Percentiles rank a stretch among this genome's conserved stretches.
Conservation (phyloP, 2,329 filamentous ascomycete genomes). For the Teratosphaeria destructans region DNA sequence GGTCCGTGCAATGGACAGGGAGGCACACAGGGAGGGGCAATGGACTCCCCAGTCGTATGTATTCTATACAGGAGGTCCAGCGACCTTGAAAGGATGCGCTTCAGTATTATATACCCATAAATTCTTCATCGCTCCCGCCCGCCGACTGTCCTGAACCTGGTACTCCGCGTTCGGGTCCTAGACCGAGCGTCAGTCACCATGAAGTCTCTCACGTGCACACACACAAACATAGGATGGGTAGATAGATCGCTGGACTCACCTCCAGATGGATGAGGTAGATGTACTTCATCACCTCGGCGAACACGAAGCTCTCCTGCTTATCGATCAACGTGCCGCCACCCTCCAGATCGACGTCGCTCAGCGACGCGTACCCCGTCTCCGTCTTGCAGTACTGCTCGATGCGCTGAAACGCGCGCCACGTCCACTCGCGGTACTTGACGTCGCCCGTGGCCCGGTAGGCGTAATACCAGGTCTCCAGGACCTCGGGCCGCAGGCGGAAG, state of each 20-base stretch:
- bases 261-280: constrained; percentile 30
- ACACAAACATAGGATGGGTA: neutral
- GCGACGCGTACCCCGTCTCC: constrained; percentile 15
- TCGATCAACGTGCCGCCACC: constrained; percentile 13
- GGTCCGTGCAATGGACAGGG: neutral
- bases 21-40: neutral
- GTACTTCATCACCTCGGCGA: constrained; percentile 16
- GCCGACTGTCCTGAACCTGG: neutral
- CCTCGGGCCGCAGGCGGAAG: constrained; percentile 19
- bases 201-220: too few relatives aligned
- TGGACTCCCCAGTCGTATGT: neutral
- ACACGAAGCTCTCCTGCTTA: constrained; percentile 16
- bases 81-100: neutral
- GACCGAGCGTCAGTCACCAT: neutral
- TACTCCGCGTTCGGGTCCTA: neutral
- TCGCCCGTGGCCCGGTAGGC: constrained; percentile 20
- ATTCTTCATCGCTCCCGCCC: neutral
- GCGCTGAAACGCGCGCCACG: constrained; percentile 16
- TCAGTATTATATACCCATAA: constrained; percentile 1
- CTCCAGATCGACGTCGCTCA: constrained; percentile 14
- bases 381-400: constrained; percentile 15
- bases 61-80: neutral
- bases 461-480: constrained; percentile 25
- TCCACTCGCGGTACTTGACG: constrained; percentile 20
- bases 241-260: neutral